Conservation (phyloP, 495 filamentous ascomycete genomes). For the Bathelium albidoporum region DNA sequence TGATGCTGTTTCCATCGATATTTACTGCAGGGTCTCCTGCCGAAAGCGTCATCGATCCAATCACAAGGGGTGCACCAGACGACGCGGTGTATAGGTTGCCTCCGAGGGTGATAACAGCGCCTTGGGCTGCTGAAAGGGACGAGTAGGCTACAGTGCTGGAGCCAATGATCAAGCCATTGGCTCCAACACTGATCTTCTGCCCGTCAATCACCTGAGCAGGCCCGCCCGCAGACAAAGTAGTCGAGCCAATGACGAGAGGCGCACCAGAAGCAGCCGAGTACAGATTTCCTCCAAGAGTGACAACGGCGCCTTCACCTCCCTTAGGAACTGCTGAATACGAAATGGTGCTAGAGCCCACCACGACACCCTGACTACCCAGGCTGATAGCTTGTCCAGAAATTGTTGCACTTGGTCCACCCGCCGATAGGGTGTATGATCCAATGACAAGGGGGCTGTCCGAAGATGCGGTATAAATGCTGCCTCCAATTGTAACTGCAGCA, state of each 20-base stretch:
- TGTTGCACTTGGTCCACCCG: background rate
- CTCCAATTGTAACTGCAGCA: background rate
- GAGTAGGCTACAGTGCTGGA: conserved; percentile 3
- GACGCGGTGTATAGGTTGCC: background rate
- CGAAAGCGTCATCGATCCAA: conserved; percentile 1
- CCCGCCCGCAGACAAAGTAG: conserved; percentile 4
- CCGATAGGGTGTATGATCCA: background rate
- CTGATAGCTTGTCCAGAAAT: background rate
- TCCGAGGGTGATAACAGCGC: background rate
- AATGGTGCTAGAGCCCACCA: conserved; percentile 5
- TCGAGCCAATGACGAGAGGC: background rate
- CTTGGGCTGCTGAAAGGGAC: background rate
- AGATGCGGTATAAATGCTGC: background rate
- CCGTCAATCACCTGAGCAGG: background rate
- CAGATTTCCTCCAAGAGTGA: background rate
- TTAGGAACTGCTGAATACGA: background rate
- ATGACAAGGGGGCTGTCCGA: background rate
- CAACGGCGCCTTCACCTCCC: background rate
- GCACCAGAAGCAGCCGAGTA: background rate
- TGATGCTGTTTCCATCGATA: background rate
- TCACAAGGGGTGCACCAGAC: background rate
- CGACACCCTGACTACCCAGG: background rate
- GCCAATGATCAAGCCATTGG: background rate
- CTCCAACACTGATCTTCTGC: background rate
- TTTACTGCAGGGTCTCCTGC: background rate